Evolutionary conservation across 768 basidiomycete species (phyloP), one percentile per base, ranked within the genome.

Genomic region (Lactarius vividus): DNA sequence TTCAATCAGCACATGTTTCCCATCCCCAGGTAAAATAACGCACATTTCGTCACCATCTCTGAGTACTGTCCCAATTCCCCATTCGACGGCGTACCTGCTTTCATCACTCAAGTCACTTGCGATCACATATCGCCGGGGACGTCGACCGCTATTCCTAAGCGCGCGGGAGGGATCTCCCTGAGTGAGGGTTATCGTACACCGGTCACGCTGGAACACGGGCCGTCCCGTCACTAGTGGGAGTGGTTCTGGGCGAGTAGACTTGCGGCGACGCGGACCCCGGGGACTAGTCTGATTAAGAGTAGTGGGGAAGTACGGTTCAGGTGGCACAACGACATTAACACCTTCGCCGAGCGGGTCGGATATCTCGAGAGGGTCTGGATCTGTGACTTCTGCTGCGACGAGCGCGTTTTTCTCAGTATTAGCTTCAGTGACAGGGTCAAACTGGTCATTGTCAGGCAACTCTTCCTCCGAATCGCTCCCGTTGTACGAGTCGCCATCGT

Each of bases 71-170:
- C 96, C 96, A 62, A 98, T 96, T 11, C 92, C 94, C 97, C 96
- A 99, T 75, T 98, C 96, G 7, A 98, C 86, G 0, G 97, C 97
- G 75, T 96, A 99, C 39, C 89, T 82, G 76, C 88, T 89, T 78
- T 99, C 96, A 70, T 97, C 93, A 66, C 91, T 94, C 71, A 98
- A 75, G 82, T 99, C 97, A 73, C 94, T 97, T 6, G 95, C 91
- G 26, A 98, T 89, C 13, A 97, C 81, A 76, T 98, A 99, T 66
- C 77, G 78, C 66, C 84, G 83, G 69, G 85, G 81, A 69, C 84
- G 82, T 73, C 84, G 84, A 8, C 85, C 80, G 23, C 76, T 79
- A 53, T 80, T 80, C 53, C 83, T 78, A 63, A 84, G 84, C 0
- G 78, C 79, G 0, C 75, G 62, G 28, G 67, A 84, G 1, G 94